These are phyloP conservation scores for Suillus spraguei DNA, from an alignment of 768 basidiomycete species.

Conservation along the genomic window DNA sequence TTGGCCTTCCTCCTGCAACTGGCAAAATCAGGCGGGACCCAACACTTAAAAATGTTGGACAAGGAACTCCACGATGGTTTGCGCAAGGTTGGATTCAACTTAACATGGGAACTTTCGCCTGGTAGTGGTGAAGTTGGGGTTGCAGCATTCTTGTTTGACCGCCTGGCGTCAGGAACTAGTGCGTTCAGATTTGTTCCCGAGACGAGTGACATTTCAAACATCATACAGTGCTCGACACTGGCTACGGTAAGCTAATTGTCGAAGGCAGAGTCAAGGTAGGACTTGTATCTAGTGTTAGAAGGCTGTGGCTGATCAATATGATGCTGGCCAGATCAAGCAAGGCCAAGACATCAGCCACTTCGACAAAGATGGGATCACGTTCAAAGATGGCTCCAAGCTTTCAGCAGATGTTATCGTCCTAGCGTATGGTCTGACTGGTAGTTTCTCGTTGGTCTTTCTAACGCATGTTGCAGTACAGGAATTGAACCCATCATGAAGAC, in stretches of 20 bases:
- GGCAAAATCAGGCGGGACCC: background rate
- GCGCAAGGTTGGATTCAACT: conserved; percentile 3
- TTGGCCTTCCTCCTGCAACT: background rate
- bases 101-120: conserved; percentile 1
- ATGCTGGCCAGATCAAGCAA: conserved; percentile 27
- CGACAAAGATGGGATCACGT: conserved; percentile 45
- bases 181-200: background rate
- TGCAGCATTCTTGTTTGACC: background rate
- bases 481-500: background rate
- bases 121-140: conserved; percentile 1
- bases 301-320: background rate
- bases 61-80: conserved; percentile 7
- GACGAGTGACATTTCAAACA: background rate
- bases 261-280: conserved; percentile 5
- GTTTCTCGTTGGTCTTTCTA: background rate
- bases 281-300: background rate
- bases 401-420: conserved; percentile 48
- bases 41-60: background rate
- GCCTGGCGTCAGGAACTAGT: background rate
- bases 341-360: conserved; percentile 38
- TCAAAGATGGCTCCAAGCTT: conserved; percentile 40
- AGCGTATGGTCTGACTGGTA: conserved; percentile 42
- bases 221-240: conserved; percentile 16
- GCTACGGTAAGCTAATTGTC: background rate
- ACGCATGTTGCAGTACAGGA: background rate